Base-by-base conservation (phyloP, 306 rosid genomes). In the Trifolium subterraneum region DNA sequence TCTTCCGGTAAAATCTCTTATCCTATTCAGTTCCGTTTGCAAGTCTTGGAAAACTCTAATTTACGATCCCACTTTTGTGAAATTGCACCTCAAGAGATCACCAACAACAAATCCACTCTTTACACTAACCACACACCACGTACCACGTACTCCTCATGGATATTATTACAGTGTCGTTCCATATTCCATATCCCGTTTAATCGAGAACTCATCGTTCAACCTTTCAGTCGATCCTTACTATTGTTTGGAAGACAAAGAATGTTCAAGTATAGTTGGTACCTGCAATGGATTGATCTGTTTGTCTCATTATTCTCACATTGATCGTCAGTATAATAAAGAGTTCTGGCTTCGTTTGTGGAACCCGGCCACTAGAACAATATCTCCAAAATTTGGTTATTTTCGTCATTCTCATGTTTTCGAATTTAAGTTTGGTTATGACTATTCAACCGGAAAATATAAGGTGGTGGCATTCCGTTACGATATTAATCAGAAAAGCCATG, bases 221-320 rank as follows among this genome's bases (percentile, higher is more conserved):
- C 9, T 48, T 48, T 15, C 10, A 0, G 3, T 8, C 7, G 33
- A 19, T 10, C 27, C 15, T 55, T 55, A 22, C 55, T 48, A n/a
- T n/a, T n/a, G 1, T 4, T 19, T 20, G 61, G 3, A 54, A 0
- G 2, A 10, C 14, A 9, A 20, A 1, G 14, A 4, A 18, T 54
- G 29, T 4, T 9, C 7, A 0, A 0, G 0, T 50, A 8, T 22
- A 1, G 0, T 20, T 23, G 63, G 31, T 6, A 22, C 63, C 1
- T 56, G 18, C 9, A 56, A 56, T 23, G 35, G 63, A 23, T 23
- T 56, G 4, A 20, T 56, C 6, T 14, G 13, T 10, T 54, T 20
- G 13, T 1, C 11, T 3, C 4, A 3, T 52, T 9, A 9, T 19
- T 5, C 3, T n/a, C 1, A 15, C 0, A 0, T 0, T 0, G 11